A percentile compares a stretch with the other conserved stretches of the same genome.
Evolutionary conservation across 2,329 filamentous ascomycete genomes (phyloP).

Genomic region (Hymenoscyphus salicellus): DNA sequence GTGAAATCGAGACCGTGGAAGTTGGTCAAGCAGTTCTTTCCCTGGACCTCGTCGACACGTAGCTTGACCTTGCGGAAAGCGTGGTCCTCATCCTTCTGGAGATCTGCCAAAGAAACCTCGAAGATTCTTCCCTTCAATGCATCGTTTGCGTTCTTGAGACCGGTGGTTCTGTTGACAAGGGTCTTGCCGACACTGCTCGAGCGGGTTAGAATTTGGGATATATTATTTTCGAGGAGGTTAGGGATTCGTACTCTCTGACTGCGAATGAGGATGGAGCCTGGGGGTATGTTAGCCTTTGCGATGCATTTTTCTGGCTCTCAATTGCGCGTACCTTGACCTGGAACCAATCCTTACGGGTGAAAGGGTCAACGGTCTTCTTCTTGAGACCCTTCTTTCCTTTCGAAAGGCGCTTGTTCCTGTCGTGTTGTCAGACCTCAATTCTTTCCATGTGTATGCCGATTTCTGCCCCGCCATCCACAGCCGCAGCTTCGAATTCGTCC

Average conservation of each 20-base stretch:
- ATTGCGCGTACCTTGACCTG: conserved; percentile 73
- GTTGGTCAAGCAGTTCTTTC: conserved; percentile 99
- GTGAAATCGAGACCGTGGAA: conserved; percentile 99
- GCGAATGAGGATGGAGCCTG: conserved; percentile 94
- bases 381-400: conserved; percentile 99
- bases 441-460: conserved; percentile 3
- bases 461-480: conserved; percentile 24
- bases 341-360: conserved; percentile 99
- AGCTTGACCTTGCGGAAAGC: conserved; percentile 99
- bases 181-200: conserved; percentile 91
- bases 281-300: conserved; percentile 29
- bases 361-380: conserved; percentile 98
- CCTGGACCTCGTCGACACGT: conserved; percentile 96
- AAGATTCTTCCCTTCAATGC: conserved; percentile 97
- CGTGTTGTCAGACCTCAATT: conserved; percentile 31
- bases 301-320: conserved; percentile 8
- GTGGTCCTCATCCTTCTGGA: conserved; percentile 99
- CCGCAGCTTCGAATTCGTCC: conserved; percentile 7
- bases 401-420: conserved; percentile 98
- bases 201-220: conserved; percentile 35
- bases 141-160: conserved; percentile 99
- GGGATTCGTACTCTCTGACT: conserved; percentile 74
- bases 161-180: conserved; percentile 97
- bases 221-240: conserved; percentile 14
- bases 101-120: conserved; percentile 97